A percentile compares a stretch with the other conserved stretches of the same genome.
These are phyloP conservation scores for Colletotrichum musae DNA, from an alignment of 2,329 filamentous ascomycete genomes.

Conservation along the genomic window DNA sequence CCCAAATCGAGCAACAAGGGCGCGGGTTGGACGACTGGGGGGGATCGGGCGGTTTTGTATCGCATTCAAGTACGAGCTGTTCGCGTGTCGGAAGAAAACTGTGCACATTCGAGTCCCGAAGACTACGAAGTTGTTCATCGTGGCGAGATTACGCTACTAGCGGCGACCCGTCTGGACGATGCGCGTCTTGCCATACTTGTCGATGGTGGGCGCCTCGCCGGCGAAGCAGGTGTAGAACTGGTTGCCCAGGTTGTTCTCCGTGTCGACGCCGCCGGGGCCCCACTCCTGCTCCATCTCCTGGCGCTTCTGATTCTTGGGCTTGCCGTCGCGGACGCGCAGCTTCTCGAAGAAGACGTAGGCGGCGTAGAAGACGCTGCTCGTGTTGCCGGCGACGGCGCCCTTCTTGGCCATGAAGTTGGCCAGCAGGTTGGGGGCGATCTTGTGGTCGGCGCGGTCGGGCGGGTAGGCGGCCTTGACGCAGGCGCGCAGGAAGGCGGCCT, in stretches of 20 bases:
- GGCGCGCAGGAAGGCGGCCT: constrained; percentile 66
- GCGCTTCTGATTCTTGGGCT: constrained; percentile 66
- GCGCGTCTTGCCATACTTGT: constrained; percentile 43
- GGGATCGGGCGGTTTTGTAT: no score
- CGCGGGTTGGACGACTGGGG: neutral
- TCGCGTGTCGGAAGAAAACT: no score
- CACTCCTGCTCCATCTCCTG: constrained; percentile 64
- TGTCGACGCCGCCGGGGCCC: constrained; percentile 46
- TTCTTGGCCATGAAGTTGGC: constrained; percentile 65
- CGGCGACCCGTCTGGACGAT: neutral
- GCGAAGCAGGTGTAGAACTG: neutral
- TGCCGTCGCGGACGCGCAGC: constrained; percentile 63
- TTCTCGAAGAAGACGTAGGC: constrained; percentile 74
- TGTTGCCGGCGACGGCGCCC: constrained; percentile 63
- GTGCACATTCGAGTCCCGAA: no score
- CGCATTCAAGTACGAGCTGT: no score
- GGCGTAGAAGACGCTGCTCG: constrained; percentile 65
- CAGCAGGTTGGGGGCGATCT: constrained; percentile 61
- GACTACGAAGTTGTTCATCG: neutral
- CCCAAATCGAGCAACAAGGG: constrained; percentile 5
- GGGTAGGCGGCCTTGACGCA: constrained; percentile 54
- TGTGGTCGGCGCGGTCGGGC: constrained; percentile 50
- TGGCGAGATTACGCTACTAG: neutral
- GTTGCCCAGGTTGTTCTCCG: neutral
- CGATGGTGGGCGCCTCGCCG: constrained; percentile 33